Evolutionary conservation across 768 basidiomycete species (phyloP).

Genomic region (Neoboletus magnificus): DNA sequence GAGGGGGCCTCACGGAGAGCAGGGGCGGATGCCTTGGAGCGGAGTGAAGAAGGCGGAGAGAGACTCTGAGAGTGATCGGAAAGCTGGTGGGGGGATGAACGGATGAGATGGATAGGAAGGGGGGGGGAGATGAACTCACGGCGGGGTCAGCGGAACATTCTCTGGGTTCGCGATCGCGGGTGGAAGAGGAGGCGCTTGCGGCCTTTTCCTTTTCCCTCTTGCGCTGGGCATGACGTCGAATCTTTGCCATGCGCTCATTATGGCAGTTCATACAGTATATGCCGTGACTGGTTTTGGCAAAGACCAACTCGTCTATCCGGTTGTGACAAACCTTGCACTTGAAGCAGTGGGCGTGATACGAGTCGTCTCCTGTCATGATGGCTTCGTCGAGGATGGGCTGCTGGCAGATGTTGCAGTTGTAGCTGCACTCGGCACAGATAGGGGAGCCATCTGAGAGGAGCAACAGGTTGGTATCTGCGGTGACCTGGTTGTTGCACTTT

Average conservation of each 20-base stretch:
- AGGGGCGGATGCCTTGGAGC: conserved; percentile 20
- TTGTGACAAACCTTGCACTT: conserved; percentile 94
- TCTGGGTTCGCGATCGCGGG: conserved; percentile 24
- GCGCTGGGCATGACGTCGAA: conserved; percentile 87
- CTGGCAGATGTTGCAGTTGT: conserved; percentile 93
- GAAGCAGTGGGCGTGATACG: conserved; percentile 98
- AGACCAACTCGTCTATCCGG: conserved; percentile 96
- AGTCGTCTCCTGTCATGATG: conserved; percentile 99
- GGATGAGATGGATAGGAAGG: neutral
- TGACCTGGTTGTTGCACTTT: conserved; percentile 90
- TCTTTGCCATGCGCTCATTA: conserved; percentile 93
- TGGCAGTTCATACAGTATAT: conserved; percentile 99
- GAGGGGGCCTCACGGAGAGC: conserved; percentile 28
- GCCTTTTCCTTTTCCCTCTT: conserved; percentile 64
- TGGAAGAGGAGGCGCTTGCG: conserved; percentile 24
- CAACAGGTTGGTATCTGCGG: conserved; percentile 95
- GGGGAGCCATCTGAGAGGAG: conserved; percentile 97
- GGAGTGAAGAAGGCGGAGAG: conserved; percentile 14
- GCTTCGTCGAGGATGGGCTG: conserved; percentile 96
- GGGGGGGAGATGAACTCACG: conserved; percentile 33
- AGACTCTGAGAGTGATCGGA: conserved; percentile 4
- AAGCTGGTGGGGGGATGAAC: conserved; percentile 5
- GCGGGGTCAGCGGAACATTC: conserved; percentile 36
- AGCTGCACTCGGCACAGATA: conserved; percentile 90
- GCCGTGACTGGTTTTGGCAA: conserved; percentile 96